These are phyloP conservation scores for Yamagishiella unicocca DNA, from an alignment of 139 green algal genomes.

Conservation along the genomic window DNA sequence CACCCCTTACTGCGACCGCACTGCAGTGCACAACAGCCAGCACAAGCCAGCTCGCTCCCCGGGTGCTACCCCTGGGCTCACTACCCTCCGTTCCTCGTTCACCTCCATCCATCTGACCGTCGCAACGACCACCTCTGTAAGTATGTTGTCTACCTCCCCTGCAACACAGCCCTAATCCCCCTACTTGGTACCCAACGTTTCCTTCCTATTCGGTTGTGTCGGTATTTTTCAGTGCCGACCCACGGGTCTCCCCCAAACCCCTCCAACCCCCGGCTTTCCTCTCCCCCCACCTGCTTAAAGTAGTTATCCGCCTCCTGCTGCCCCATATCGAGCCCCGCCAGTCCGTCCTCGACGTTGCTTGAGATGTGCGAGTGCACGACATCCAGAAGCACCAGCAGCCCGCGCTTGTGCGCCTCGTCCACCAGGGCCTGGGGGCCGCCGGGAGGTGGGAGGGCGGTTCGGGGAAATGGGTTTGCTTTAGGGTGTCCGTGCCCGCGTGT, in stretches of 20 bases:
- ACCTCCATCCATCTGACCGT: too few relatives aligned
- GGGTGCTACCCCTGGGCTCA: too few relatives aligned
- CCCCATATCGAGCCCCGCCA: slow-evolving; percentile 94
- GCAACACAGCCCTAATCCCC: too few relatives aligned
- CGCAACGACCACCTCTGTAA: too few relatives aligned
- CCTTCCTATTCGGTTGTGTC: neutral
- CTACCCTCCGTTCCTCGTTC: too few relatives aligned
- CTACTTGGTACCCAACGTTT: neutral
- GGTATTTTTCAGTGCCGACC: neutral
- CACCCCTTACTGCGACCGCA: too few relatives aligned
- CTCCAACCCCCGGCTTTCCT: neutral
- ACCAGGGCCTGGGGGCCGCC: slow-evolving; percentile 73
- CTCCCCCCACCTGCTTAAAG: slow-evolving; percentile 73
- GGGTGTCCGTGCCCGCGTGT: too few relatives aligned
- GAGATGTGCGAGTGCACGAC: slow-evolving; percentile 91
- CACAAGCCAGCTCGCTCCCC: too few relatives aligned
- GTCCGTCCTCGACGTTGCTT: slow-evolving; percentile 89
- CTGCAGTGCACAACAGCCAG: too few relatives aligned
- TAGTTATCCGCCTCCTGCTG: slow-evolving; percentile 85
- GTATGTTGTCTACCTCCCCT: too few relatives aligned
- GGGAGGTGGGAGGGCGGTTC: neutral
- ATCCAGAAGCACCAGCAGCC: slow-evolving; percentile 93
- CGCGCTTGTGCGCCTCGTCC: slow-evolving; percentile 92
- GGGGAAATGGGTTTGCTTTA: too few relatives aligned
- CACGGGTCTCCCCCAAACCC: neutral